A percentile compares a stretch with the other conserved stretches of the same genome.
Evolutionary conservation across 2,329 filamentous ascomycete species (phyloP).

Genomic region (Dichotomopilus funicola): DNA sequence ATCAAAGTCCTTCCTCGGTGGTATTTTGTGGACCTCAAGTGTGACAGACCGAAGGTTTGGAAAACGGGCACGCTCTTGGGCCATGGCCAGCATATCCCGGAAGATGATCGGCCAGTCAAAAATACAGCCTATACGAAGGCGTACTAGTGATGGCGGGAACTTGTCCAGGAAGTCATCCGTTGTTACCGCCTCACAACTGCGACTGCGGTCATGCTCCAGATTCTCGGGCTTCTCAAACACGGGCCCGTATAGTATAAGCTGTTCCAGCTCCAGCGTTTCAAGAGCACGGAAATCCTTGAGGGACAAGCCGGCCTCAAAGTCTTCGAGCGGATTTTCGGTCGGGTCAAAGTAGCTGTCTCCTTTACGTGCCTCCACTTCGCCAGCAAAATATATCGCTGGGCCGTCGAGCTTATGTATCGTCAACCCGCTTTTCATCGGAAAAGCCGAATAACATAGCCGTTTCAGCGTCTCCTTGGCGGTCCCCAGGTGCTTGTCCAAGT

Average conservation of each 20-base stretch:
- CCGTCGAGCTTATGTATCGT: not conserved
- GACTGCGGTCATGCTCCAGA: not conserved
- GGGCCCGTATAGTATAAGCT: constrained; percentile 1
- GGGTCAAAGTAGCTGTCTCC: not conserved
- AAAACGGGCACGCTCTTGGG: not conserved
- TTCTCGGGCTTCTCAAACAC: not conserved
- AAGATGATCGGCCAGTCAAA: constrained; percentile 3
- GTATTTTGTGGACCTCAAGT: not conserved
- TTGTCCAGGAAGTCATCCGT: not conserved
- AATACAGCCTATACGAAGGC: constrained; percentile 1
- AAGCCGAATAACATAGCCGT: constrained; percentile 1
- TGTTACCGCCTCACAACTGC: not conserved
- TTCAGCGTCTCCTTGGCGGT: constrained; percentile 1
- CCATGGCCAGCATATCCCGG: not conserved
- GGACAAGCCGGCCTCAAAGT: not conserved
- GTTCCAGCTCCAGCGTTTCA: constrained; percentile 1
- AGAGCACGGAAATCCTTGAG: constrained; percentile 1
- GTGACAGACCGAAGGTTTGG: constrained; percentile 1
- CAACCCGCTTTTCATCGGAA: not conserved
- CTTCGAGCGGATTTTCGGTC: not conserved
- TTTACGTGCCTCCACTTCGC: too few species aligned
- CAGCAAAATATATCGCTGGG: too few species aligned
- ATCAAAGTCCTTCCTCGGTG: not conserved
- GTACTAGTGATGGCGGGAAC: constrained; percentile 1
- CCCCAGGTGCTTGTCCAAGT: not conserved